Conservation (phyloP, 23 red algal genomes). For the Gracilariopsis chorda region DNA sequence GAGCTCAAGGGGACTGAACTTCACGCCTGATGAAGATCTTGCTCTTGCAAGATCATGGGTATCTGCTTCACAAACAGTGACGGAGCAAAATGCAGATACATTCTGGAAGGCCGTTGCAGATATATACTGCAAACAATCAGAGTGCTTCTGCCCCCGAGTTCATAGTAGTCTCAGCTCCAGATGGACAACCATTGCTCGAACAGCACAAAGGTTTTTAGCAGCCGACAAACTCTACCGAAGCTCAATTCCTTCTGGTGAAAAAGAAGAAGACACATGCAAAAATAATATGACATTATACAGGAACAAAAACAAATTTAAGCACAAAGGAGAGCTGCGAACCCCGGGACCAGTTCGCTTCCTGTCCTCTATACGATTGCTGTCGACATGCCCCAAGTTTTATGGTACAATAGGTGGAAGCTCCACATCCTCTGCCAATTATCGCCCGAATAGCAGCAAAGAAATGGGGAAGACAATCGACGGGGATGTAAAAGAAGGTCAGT, state of each 20-base stretch:
- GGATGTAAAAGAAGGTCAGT: neutral
- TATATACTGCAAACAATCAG: neutral
- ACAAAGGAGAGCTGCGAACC: neutral
- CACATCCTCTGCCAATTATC: neutral
- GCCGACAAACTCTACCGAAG: slow-evolving; percentile 7
- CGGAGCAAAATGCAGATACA: neutral
- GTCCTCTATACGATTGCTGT: neutral
- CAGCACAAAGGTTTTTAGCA: neutral
- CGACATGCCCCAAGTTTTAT: slow-evolving; percentile 5
- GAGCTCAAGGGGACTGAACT: neutral
- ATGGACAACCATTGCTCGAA: neutral
- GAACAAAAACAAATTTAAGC: neutral
- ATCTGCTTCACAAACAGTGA: neutral
- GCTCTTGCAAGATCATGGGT: neutral
- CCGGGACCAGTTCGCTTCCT: neutral
- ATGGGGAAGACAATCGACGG: neutral
- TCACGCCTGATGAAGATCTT: slow-evolving; percentile 5
- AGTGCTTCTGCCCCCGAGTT: neutral
- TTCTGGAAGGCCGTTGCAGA: neutral
- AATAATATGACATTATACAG: slow-evolving; percentile 21
- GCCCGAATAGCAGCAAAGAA: neutral
- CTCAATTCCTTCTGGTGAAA: neutral
- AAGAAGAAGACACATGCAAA: neutral
- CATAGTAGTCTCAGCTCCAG: neutral
- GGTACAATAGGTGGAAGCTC: neutral